Base-by-base conservation (phyloP, 2,329 filamentous ascomycete species). In the Fusarium pseudonygamai region DNA sequence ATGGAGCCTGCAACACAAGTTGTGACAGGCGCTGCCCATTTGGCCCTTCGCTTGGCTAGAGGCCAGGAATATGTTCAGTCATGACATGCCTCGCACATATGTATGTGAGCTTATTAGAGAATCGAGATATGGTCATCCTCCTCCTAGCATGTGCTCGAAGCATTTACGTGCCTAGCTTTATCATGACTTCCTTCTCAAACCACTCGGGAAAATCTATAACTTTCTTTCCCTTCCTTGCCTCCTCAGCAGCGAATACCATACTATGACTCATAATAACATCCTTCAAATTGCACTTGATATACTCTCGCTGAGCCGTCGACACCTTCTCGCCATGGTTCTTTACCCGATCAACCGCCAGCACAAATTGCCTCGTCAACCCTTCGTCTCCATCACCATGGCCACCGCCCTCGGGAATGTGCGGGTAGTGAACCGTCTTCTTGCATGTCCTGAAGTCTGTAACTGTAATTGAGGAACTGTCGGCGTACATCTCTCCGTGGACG, bases 81-180 rank as follows among this genome's bases (percentile, higher is more conserved):
- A 50, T 32, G 0, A 30, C 6, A 15, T 15, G 2, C 4, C 0
- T 9, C 0, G 14, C 13, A 42, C n/a, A 42, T 10, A 42, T 16
- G 11, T 24, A 26, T 26, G 3, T 9, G 16, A 20, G 22, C 3
- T 15, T 42, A 16, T 40, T 36, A 32, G 22, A n/a, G 6, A 4
- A 32, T 7, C 22, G 4, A 24, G 22, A 13, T n/a, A 9, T n/a
- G 5, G 18, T 18, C 14, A 9, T 0, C 5, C 22, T n/a, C 28
- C 2, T 7, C 1, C 3, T 18, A 18, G 3, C 10, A 5, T 32
- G 18, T 34, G 7, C 12, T 20, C 0, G 5, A 20, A 10, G 0
- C 8, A 10, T 34, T 3, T 34, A 50, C 1, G 12, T 6, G 6
- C 47, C 47, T 34, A 56, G 22, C 16, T 56, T 32, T 12, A 37